A percentile compares a stretch with the other conserved stretches of the same genome.
Conservation (phyloP, 75 land plant genomes). For the Sequoiadendron giganteum region DNA sequence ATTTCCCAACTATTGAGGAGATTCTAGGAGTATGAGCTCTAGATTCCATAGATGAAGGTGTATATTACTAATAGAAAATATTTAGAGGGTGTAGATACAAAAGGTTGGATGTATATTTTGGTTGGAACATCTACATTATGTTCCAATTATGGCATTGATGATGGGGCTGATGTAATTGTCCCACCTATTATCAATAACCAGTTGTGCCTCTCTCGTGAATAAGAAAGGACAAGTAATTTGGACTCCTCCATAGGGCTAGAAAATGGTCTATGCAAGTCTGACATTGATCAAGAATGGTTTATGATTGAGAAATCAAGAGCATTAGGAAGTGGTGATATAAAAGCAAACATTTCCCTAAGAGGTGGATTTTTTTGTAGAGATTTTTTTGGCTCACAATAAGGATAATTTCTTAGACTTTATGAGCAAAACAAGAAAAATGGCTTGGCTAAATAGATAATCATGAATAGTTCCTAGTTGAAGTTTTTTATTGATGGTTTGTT, state of each 20-base stretch:
- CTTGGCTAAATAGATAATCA: too few relatives aligned
- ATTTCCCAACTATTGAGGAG: too few relatives aligned
- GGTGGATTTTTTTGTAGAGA: neutral
- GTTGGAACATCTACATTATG: too few relatives aligned
- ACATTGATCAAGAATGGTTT: conserved; percentile 30
- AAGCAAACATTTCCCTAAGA: neutral
- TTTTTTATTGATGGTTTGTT: too few relatives aligned
- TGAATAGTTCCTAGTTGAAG: too few relatives aligned
- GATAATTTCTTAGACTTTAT: neutral
- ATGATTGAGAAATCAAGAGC: conserved; percentile 31
- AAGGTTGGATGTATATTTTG: too few relatives aligned
- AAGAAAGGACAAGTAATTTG: neutral
- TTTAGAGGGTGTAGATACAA: too few relatives aligned
- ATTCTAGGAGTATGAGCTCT: too few relatives aligned
- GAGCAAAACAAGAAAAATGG: neutral
- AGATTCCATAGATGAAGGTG: too few relatives aligned
- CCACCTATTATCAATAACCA: neutral
- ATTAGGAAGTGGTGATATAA: neutral
- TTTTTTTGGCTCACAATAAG: neutral
- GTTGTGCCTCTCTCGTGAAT: neutral
- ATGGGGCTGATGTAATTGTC: neutral
- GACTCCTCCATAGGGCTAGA: neutral
- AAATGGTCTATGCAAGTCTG: conserved; percentile 1
- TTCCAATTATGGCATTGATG: neutral
- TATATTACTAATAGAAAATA: too few relatives aligned